Evolutionary conservation across 306 rosid genomes (phyloP).

Genomic region (Hippophae rhamnoides): DNA sequence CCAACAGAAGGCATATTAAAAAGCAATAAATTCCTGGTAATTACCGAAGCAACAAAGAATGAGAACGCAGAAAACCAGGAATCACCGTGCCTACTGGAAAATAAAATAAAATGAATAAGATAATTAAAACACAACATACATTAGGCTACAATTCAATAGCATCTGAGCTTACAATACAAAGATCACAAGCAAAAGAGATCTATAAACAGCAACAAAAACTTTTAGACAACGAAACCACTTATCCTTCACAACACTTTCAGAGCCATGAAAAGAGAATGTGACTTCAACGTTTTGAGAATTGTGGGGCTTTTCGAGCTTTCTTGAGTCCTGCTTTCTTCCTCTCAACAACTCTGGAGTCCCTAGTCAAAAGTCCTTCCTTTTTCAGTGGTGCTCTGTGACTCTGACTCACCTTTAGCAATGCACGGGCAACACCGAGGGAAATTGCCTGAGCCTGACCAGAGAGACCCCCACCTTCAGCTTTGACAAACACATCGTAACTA

Average conservation of each 20-base stretch:
- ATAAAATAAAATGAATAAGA: no score
- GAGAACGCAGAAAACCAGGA: no score
- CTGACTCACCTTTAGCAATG: slow-evolving; percentile 77
- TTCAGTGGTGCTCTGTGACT: slow-evolving; percentile 69
- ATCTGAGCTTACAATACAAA: no score
- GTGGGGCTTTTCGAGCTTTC: slow-evolving; percentile 99
- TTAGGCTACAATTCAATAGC: no score
- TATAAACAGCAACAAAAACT: no score
- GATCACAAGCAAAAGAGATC: no score
- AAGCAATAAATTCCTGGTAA: no score
- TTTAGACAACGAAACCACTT: no score
- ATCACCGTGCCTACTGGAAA: no score
- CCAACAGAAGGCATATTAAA: no score
- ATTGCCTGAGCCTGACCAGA: slow-evolving; percentile 98
- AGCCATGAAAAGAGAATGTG: neutral
- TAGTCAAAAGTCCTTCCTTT: slow-evolving; percentile 83
- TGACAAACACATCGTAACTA: slow-evolving; percentile 78
- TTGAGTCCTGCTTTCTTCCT: slow-evolving; percentile 92
- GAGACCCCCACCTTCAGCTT: slow-evolving; percentile 92
- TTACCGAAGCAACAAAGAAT: no score
- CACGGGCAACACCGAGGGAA: slow-evolving; percentile 90
- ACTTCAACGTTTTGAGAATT: slow-evolving; percentile 78
- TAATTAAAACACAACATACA: no score
- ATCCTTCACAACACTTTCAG: neutral
- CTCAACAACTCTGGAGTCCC: slow-evolving; percentile 93